Percentiles rank a stretch among this genome's conserved stretches.
phyloP scores from a whole-genome alignment of 805 yeast genomes.

The Diddensiella transvaalensis region DNA sequence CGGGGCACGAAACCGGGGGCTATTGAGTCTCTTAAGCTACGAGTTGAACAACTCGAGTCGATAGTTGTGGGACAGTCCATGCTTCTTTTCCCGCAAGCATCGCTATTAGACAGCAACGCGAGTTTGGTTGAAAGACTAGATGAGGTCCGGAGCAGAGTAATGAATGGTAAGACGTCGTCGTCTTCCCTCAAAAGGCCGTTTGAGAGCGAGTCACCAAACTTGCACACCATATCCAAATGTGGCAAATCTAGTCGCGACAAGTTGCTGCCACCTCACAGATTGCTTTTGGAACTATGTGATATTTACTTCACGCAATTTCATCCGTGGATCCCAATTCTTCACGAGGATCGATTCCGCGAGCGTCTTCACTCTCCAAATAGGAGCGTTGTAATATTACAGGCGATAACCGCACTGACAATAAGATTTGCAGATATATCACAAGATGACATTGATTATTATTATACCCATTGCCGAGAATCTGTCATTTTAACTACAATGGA shows the following conservation, averaged over 20 bases:
- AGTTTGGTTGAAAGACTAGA: not conserved
- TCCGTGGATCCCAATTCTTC: conserved; percentile 18
- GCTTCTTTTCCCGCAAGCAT: not conserved
- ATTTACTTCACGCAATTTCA: conserved; percentile 11
- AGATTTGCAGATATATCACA: conserved; percentile 4
- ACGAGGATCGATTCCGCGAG: conserved; percentile 5
- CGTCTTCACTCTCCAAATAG: not conserved
- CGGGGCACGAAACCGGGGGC: conserved; percentile 8
- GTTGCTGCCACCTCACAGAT: conserved; percentile 10
- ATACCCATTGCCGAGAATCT: conserved; percentile 10
- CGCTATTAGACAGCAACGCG: not conserved
- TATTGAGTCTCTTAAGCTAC: conserved; percentile 5
- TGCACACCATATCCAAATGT: not conserved
- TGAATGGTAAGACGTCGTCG: not conserved
- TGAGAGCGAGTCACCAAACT: not conserved
- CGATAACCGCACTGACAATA: conserved; percentile 10
- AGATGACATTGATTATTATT: not conserved
- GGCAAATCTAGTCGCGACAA: not conserved
- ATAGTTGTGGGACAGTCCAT: conserved; percentile 13
- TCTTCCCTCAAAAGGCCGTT: not conserved
- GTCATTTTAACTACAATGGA: conserved; percentile 11
- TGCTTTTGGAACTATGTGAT: not conserved
- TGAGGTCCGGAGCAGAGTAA: not conserved
- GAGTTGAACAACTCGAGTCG: conserved; percentile 11
- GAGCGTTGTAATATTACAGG: conserved; percentile 9